Base-by-base conservation (phyloP, 2,329 filamentous ascomycete genomes). In the Aureobasidium zeae region DNA sequence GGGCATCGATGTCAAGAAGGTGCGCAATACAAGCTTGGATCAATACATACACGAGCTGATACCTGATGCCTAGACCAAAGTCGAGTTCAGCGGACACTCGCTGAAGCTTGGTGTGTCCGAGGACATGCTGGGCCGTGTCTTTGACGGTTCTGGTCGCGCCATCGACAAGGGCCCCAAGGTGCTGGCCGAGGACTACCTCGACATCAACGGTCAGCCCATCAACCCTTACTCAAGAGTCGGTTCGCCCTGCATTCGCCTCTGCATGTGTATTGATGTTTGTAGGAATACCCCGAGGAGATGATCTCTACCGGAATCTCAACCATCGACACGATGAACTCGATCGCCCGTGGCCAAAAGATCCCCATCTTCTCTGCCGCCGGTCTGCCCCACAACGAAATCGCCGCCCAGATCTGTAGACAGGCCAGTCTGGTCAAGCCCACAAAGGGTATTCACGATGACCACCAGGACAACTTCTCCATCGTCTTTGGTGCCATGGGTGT, bases 401-500 rank as follows among this genome's bases (percentile, higher is more conserved):
- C 93, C 47, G 93, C 91, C 34, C 88, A 95, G 70, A 98, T 98
- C 68, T 95, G 88, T 73, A 81, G 93, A 69, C 91, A 98, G 68
- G 91, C 91, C 56, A 79, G 89, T 67, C 71, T 98, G 63, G 93
- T 96, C 52, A 86, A 73, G 74, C 52, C 53, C n/a, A 94, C 86
- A 64, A 98, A 98, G 77, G 88, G 83, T 53, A 81, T 91, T 19
- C 91, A 98, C 61, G 93, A 98, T 60, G 88, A 81, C 45, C 91
- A 98, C 67, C 87, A 95, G 60, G 91, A 98, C 61, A 98, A 98
- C 73, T 98, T 98, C 76, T 95, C 88, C 49, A 98, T 98, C 59
- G 91, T 98, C 46, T 98, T 98, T 63, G 93, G 86, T 62, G 91
- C 91, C 61, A 98, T 98, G 91, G 91, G 91, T 87, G 91, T 98